Percentiles rank a stretch among this genome's conserved stretches.
Conservation (phyloP, 2,329 filamentous ascomycete genomes). For the Trichoderma citrinoviride region DNA sequence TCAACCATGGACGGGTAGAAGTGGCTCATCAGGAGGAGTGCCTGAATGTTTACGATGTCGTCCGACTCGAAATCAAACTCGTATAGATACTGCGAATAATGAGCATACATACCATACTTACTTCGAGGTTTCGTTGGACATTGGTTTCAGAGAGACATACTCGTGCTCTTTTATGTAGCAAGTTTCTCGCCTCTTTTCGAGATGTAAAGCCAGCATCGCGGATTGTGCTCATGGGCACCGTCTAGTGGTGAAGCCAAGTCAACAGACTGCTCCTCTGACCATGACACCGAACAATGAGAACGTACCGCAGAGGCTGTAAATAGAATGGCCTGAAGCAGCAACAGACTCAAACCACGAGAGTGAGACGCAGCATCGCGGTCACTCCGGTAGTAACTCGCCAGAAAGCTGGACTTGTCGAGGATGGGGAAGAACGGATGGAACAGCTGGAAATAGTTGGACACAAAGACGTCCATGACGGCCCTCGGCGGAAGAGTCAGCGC, state of each 20-base stretch:
- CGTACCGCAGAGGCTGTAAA: constrained; percentile 20
- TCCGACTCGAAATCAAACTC: constrained; percentile 26
- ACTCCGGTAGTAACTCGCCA: constrained; percentile 16
- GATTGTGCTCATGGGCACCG: neutral
- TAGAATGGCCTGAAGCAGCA: constrained; percentile 14
- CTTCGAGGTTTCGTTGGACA: too few species aligned
- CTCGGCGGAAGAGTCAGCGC: constrained; percentile 22
- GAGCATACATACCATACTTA: neutral
- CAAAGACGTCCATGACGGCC: constrained; percentile 23
- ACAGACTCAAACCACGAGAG: neutral
- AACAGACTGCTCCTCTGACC: neutral
- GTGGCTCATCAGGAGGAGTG: constrained; percentile 26
- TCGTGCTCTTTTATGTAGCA: constrained; percentile 19
- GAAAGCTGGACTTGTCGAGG: constrained; percentile 23
- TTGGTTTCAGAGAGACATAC: neutral
- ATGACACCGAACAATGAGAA: neutral
- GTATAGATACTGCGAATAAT: constrained; percentile 22
- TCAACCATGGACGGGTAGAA: constrained; percentile 27
- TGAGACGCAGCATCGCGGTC: neutral
- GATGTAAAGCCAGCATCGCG: constrained; percentile 18
- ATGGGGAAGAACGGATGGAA: constrained; percentile 28
- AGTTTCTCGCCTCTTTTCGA: constrained; percentile 22
- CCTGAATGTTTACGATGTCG: constrained; percentile 24
- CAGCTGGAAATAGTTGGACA: constrained; percentile 24
- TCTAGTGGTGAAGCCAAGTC: neutral